Conservation (phyloP, 1,139 yeast species). For the Schizosaccharomyces versatilis region DNA sequence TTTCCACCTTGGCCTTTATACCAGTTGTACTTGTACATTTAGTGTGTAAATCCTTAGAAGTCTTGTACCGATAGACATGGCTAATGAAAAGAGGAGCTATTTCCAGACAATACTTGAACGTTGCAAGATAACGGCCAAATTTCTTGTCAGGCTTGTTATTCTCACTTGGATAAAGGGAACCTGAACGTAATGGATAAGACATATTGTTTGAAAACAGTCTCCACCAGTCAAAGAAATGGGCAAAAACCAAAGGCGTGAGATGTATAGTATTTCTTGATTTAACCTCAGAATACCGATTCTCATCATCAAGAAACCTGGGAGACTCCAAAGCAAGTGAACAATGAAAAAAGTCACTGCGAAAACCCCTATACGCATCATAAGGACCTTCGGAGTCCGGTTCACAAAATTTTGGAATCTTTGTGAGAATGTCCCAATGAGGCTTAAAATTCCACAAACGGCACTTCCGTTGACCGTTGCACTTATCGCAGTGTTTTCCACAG, state of each 20-base stretch:
- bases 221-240: constrained; percentile 73
- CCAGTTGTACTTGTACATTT: constrained; percentile 48
- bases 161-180: constrained; percentile 36
- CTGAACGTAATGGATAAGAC: constrained; percentile 57
- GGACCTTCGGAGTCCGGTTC: constrained; percentile 14
- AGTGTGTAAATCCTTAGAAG: constrained; percentile 24
- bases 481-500: constrained; percentile 13
- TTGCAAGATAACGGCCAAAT: constrained; percentile 56
- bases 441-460: constrained; percentile 30
- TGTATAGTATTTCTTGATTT: constrained; percentile 41
- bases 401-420: constrained; percentile 43
- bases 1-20: constrained; percentile 44
- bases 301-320: constrained; percentile 13
- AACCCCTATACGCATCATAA: constrained; percentile 60
- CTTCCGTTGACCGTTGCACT: constrained; percentile 6
- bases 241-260: constrained; percentile 45
- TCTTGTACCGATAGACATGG: constrained; percentile 42
- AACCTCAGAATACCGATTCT: constrained; percentile 13
- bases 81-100: constrained; percentile 54
- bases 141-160: constrained; percentile 26
- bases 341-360: constrained; percentile 59
- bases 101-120: constrained; percentile 58
- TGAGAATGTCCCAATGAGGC: constrained; percentile 50
- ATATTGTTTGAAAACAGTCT: constrained; percentile 42
- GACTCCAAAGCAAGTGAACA: constrained; percentile 53